phyloP scores from a whole-genome alignment of 2,329 filamentous ascomycete genomes.

The Ciborinia camelliae region DNA sequence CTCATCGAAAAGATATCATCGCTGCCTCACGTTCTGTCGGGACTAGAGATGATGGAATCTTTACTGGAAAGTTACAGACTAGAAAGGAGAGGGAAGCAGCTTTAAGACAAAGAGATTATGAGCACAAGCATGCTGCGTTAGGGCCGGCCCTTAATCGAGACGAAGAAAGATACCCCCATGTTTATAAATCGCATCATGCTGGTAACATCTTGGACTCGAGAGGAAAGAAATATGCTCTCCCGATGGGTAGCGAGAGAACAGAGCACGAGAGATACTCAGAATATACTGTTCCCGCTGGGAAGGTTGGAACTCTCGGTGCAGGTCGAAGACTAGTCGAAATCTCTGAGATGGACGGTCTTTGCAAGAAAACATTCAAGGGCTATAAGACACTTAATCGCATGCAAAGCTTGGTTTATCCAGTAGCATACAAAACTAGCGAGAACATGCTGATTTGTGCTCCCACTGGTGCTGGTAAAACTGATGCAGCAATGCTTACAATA shows the following conservation, averaged over 20 bases:
- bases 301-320: constrained; percentile 68
- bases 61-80: constrained; percentile 60
- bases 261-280: constrained; percentile 82
- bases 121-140: constrained; percentile 76
- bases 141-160: constrained; percentile 66
- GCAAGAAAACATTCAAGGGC: constrained; percentile 85
- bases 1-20: constrained; percentile 67
- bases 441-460: constrained; percentile 99
- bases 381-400: constrained; percentile 95
- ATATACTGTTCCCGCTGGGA: constrained; percentile 77
- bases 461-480: constrained; percentile 97
- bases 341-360: constrained; percentile 81
- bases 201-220: constrained; percentile 80
- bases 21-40: constrained; percentile 42
- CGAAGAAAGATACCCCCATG: constrained; percentile 82
- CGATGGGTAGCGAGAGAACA: constrained; percentile 66
- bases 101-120: constrained; percentile 69
- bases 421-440: constrained; percentile 92
- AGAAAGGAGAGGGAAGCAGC: constrained; percentile 75
- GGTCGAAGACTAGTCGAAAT: constrained; percentile 77
- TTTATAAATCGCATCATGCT: constrained; percentile 79
- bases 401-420: constrained; percentile 94
- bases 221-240: constrained; percentile 80
- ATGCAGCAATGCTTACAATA: constrained; percentile 95
- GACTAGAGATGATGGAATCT: constrained; percentile 42